Base-by-base conservation (phyloP, 2,329 filamentous ascomycete genomes). In the Fusarium staphyleae region DNA sequence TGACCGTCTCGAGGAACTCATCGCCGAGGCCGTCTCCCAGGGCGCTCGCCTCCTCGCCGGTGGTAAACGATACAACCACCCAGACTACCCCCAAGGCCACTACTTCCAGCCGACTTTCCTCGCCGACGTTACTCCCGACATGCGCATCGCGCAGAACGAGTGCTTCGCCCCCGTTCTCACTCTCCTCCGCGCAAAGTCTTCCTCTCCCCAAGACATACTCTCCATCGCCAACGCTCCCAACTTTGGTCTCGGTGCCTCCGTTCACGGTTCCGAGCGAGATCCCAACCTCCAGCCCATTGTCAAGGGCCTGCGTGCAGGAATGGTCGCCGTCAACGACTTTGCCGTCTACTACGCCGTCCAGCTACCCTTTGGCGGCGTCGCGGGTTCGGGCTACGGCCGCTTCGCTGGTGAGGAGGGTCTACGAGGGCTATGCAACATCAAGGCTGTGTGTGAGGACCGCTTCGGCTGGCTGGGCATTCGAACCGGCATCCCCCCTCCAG, bases 251-350 rank as follows among this genome's bases (percentile, higher is more conserved):
- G 95, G 95, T 45, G 88, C 91, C 34, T 91, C 88, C 33, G 90
- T 99, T 30, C 97, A 96, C 72, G 95, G 93, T 28, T 79, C 82
- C 43, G 83, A 87, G 54, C 72, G 75, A 22, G 81, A 84, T 50
- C 78, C 79, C 2, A 81, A 85, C 42, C 78, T 96, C 1, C 74
- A 81, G 13, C 77, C 77, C 13, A 85, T 96, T 22, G 85, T 93
- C 2, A 75, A 75, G 15, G 84, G 85, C 18, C 81, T 97, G 44
- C 85, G 88, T 57, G 87, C 89, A 0, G 95, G 95, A 36, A 97
- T 96, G 89, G 90, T 98, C 1, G 87, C 91, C 18, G 85, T 99
- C 64, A 99, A 99, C 72, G 95, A 99, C 76, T 99, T 99, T 69
- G 95, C 88, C 15, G 88, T 87, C 22, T 97, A 87, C 73, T 99